Conservation (phyloP, 73 alveolate genomes). For the Paramecium caudatum region DNA sequence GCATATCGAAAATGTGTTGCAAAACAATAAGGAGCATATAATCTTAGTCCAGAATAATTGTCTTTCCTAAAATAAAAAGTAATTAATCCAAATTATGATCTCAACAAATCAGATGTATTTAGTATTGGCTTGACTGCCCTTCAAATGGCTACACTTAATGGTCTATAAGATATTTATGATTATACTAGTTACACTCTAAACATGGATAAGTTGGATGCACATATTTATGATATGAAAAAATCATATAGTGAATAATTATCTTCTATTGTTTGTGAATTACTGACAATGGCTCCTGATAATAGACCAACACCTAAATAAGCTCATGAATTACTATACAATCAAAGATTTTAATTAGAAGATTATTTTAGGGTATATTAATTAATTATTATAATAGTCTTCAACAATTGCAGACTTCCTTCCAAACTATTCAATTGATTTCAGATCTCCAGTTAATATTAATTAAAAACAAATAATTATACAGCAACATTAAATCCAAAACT, state of each 20-base stretch:
- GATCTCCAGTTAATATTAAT: not conserved
- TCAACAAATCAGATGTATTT: conserved; percentile 45
- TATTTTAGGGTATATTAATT: conserved; percentile 19
- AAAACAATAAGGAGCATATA: not conserved
- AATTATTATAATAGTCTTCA: not conserved
- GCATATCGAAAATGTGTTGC: conserved; percentile 22
- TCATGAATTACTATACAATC: not conserved
- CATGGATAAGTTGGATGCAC: conserved; percentile 13
- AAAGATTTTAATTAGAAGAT: not conserved
- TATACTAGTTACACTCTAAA: not conserved
- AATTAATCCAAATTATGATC: not conserved
- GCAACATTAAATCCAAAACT: not conserved
- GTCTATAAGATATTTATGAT: conserved; percentile 25
- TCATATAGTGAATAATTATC: not conserved
- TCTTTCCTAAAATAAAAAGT: conserved; percentile 11
- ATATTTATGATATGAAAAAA: not conserved
- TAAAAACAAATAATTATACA: not conserved
- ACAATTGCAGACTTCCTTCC: conserved; percentile 3
- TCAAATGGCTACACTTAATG: conserved; percentile 29
- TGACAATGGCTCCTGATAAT: conserved; percentile 40
- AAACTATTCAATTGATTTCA: conserved; percentile 7
- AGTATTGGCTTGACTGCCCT: not conserved
- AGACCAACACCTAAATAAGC: conserved; percentile 48
- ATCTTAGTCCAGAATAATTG: conserved; percentile 58
- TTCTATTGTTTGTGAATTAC: not conserved